phyloP scores from a whole-genome alignment of 2,329 filamentous ascomycete genomes.

The Ilyonectria sp. region DNA sequence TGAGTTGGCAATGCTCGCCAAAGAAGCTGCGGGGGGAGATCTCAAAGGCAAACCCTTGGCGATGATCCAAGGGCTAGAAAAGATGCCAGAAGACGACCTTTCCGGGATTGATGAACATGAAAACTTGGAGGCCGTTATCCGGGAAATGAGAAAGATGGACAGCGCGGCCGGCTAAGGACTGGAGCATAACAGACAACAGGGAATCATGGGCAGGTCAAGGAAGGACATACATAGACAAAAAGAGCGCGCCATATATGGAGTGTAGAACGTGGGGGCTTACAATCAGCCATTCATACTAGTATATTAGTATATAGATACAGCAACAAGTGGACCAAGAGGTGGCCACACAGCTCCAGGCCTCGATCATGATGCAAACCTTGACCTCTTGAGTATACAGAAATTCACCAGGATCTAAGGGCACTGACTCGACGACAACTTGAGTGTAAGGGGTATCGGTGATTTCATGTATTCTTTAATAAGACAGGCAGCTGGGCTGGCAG shows the following conservation, averaged over 20 bases:
- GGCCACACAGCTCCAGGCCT: no score
- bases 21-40: not conserved
- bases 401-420: not conserved
- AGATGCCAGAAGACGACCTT: not conserved
- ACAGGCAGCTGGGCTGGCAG: constrained; percentile 9
- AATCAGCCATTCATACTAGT: no score
- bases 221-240: not conserved
- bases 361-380: no score
- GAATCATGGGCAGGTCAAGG: not conserved
- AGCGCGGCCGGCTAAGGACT: not conserved
- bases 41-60: not conserved
- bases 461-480: not conserved
- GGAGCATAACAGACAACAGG: not conserved
- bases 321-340: no score
- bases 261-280: not conserved
- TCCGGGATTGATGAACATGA: not conserved
- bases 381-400: no score
- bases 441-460: not conserved
- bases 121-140: not conserved
- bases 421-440: no score
- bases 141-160: not conserved
- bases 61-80: not conserved
- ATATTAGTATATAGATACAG: not conserved
- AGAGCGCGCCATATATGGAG: not conserved
- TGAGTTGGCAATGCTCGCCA: not conserved